Evolutionary conservation across 257 asterid genomes (phyloP).

Genomic region (Linderniella brevidens): DNA sequence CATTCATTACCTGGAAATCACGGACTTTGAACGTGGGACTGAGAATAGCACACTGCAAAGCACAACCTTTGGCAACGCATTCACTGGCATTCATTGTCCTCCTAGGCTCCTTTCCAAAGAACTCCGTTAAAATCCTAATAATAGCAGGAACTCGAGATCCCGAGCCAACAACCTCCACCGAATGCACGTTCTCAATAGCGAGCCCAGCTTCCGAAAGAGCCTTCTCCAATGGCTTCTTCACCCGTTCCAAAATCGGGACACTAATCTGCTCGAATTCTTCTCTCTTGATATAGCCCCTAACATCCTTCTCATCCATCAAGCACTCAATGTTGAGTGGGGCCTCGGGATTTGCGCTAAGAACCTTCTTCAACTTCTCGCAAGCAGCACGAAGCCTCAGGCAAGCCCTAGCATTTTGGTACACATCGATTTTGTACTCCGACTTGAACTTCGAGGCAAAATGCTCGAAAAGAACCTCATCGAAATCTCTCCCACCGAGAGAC

Average conservation of each 20-base stretch:
- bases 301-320: slow-evolving; percentile 93
- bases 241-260: slow-evolving; percentile 76
- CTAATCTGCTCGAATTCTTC: slow-evolving; percentile 83
- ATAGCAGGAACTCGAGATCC: slow-evolving; percentile 91
- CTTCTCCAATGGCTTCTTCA: slow-evolving; percentile 79
- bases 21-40: slow-evolving; percentile 90
- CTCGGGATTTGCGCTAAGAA: slow-evolving; percentile 84
- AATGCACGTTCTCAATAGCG: slow-evolving; percentile 38
- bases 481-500: slow-evolving; percentile 92
- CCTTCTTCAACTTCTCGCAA: slow-evolving; percentile 79
- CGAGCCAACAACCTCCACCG: slow-evolving; percentile 91
- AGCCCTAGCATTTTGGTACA: slow-evolving; percentile 77
- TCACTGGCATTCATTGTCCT: slow-evolving; percentile 99
- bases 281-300: slow-evolving; percentile 74
- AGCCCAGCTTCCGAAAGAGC: slow-evolving; percentile 82
- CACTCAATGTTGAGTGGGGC: slow-evolving; percentile 94
- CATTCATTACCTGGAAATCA: slow-evolving; percentile 60
- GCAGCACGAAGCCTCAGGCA: slow-evolving; percentile 86
- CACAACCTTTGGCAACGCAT: slow-evolving; percentile 90
- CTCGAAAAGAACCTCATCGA: slow-evolving; percentile 79
- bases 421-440: slow-evolving; percentile 87
- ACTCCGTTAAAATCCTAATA: slow-evolving; percentile 63
- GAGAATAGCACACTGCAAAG: slow-evolving; percentile 78
- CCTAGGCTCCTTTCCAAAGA: slow-evolving; percentile 81
- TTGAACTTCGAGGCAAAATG: slow-evolving; percentile 84